Evolutionary conservation across 169 alveolate genomes (phyloP).

Genomic region (Eimeria sp.): DNA sequence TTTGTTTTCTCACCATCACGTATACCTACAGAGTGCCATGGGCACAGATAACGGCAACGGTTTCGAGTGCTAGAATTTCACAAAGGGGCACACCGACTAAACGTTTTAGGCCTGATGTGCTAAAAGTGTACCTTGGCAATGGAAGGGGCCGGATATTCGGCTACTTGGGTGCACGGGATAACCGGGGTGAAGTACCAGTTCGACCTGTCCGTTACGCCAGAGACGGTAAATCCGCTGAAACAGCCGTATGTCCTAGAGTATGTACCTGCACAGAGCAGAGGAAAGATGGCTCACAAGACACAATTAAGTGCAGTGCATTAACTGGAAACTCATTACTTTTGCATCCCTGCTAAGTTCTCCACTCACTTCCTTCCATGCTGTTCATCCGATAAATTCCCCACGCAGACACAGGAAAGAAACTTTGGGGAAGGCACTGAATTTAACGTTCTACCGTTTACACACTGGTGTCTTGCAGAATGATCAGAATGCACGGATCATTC

Average conservation of each 20-base stretch:
- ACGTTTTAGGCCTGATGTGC: background rate
- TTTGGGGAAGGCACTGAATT: background rate
- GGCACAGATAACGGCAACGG: background rate
- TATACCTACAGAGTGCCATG: background rate
- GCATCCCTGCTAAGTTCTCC: background rate
- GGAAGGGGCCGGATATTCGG: slow-evolving; percentile 41
- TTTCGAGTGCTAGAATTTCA: background rate
- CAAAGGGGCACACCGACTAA: background rate
- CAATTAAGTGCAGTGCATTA: background rate
- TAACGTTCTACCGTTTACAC: background rate
- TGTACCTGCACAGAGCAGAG: background rate
- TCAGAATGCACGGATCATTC: background rate
- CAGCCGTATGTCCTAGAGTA: slow-evolving; percentile 40
- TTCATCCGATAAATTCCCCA: background rate
- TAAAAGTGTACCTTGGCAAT: slow-evolving; percentile 12
- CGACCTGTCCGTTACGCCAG: slow-evolving; percentile 43
- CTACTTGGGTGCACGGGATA: background rate
- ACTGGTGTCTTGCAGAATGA: background rate
- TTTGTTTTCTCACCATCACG: slow-evolving; percentile 2
- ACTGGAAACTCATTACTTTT: background rate
- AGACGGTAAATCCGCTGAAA: slow-evolving; percentile 11
- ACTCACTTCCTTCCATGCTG: background rate
- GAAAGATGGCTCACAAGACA: background rate
- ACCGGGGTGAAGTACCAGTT: slow-evolving; percentile 28
- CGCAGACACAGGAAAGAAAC: background rate